Conservation (phyloP, 495 filamentous ascomycete genomes). For the Cryomyces antarcticus region DNA sequence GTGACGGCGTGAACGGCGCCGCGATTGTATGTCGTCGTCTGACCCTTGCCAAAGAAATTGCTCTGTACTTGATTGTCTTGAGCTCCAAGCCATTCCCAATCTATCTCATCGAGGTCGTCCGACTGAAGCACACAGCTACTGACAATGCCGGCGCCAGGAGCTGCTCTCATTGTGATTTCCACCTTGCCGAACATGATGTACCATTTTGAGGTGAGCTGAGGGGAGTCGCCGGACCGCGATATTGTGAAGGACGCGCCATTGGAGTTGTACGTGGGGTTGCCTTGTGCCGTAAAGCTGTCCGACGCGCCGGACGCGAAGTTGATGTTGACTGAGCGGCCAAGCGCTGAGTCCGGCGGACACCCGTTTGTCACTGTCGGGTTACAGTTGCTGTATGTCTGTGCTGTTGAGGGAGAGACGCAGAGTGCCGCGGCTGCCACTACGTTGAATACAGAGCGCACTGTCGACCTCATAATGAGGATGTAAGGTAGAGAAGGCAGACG, state of each 20-base stretch:
- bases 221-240: constrained; percentile 58
- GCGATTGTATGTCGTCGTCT: constrained; percentile 49
- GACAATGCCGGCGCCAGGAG: constrained; percentile 49
- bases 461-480: not conserved
- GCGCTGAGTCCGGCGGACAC: constrained; percentile 63
- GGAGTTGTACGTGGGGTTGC: constrained; percentile 45
- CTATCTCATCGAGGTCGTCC: constrained; percentile 84
- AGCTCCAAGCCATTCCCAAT: constrained; percentile 66
- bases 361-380: constrained; percentile 40
- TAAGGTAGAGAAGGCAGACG: too few relatives aligned
- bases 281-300: constrained; percentile 45
- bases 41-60: constrained; percentile 91
- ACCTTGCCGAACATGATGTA: constrained; percentile 56
- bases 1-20: constrained; percentile 40
- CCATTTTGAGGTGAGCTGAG: constrained; percentile 54
- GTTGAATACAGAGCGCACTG: not conserved
- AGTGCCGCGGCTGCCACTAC: constrained; percentile 5
- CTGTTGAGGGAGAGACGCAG: constrained; percentile 18
- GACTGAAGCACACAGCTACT: constrained; percentile 76
- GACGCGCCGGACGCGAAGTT: constrained; percentile 59
- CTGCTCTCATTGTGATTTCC: constrained; percentile 36
- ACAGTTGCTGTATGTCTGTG: constrained; percentile 58
- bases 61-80: constrained; percentile 49
- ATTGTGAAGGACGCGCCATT: constrained; percentile 78
- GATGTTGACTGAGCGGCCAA: constrained; percentile 56